These are phyloP conservation scores for Sarcomyxa edulis DNA, from an alignment of 768 basidiomycete genomes.

Conservation along the genomic window DNA sequence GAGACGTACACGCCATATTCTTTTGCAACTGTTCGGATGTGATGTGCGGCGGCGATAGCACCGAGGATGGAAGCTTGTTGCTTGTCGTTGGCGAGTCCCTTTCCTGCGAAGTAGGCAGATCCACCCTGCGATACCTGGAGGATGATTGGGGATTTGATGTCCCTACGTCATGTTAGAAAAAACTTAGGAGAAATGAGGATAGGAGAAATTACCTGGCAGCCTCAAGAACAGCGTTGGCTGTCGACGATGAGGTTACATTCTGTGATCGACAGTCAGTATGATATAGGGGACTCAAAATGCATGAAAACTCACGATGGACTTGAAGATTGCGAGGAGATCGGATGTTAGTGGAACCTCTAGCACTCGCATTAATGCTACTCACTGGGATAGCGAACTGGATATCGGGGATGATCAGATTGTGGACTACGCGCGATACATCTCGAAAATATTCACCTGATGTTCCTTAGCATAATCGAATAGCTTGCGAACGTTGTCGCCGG, in stretches of 20 bases:
- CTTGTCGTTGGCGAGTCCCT: conserved; percentile 90
- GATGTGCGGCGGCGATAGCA: conserved; percentile 88
- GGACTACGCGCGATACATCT: neutral
- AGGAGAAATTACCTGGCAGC: conserved; percentile 68
- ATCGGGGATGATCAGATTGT: conserved; percentile 9
- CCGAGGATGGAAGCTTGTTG: conserved; percentile 95
- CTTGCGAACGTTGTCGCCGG: conserved; percentile 92
- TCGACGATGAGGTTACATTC: conserved; percentile 97
- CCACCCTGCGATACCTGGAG: conserved; percentile 98
- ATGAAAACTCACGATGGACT: conserved; percentile 76
- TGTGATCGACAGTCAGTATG: conserved; percentile 27
- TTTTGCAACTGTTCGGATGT: conserved; percentile 83
- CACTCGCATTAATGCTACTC: conserved; percentile 26
- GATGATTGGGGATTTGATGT: conserved; percentile 96
- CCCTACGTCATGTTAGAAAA: conserved; percentile 39
- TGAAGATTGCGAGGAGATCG: conserved; percentile 21
- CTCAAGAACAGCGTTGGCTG: conserved; percentile 91
- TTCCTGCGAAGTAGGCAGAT: conserved; percentile 92
- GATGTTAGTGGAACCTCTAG: neutral
- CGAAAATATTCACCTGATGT: conserved; percentile 58
- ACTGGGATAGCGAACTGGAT: conserved; percentile 80
- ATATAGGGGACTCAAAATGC: conserved; percentile 6
- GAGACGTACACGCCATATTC: conserved; percentile 84
- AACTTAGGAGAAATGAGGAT: conserved; percentile 1
- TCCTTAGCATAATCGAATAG: conserved; percentile 92